phyloP scores from a whole-genome alignment of 768 basidiomycete genomes.

The Suillus americanus region DNA sequence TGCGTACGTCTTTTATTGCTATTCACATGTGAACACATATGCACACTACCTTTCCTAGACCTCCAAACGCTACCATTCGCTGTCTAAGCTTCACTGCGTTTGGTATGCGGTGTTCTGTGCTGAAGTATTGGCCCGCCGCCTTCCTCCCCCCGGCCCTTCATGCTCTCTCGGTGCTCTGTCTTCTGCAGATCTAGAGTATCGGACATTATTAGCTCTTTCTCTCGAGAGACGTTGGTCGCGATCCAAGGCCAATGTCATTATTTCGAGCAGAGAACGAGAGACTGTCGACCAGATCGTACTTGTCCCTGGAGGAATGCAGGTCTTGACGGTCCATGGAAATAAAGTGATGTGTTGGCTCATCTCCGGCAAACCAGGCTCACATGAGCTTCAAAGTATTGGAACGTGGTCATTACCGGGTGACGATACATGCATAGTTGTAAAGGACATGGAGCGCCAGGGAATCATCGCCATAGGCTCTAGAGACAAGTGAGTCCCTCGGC shows the following conservation, averaged over 20 bases:
- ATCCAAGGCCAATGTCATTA: slow-evolving; percentile 15
- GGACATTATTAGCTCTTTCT: slow-evolving; percentile 27
- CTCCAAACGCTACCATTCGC: slow-evolving; percentile 25
- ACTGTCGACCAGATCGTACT: slow-evolving; percentile 28
- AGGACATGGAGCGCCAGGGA: slow-evolving; percentile 12
- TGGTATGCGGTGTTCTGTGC: slow-evolving; percentile 23
- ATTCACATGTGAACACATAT: neutral
- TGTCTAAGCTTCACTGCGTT: slow-evolving; percentile 24
- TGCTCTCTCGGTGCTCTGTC: slow-evolving; percentile 17
- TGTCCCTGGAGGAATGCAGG: slow-evolving; percentile 23
- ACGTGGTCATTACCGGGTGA: slow-evolving; percentile 20
- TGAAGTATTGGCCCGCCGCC: slow-evolving; percentile 18
- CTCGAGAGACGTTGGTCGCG: slow-evolving; percentile 24
- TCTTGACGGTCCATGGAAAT: slow-evolving; percentile 28
- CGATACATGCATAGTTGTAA: slow-evolving; percentile 21
- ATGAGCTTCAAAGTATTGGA: slow-evolving; percentile 17
- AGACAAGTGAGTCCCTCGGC: slow-evolving; percentile 8
- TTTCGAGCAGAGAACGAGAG: slow-evolving; percentile 2
- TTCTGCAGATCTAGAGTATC: slow-evolving; percentile 23
- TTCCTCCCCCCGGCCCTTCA: slow-evolving; percentile 20
- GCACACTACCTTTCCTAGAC: slow-evolving; percentile 14
- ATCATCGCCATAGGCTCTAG: slow-evolving; percentile 21
- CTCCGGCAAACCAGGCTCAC: slow-evolving; percentile 15
- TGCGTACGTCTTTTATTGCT: slow-evolving; percentile 15
- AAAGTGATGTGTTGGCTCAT: slow-evolving; percentile 24